Evolutionary conservation across 495 filamentous ascomycete species (phyloP), one percentile per base, ranked within the genome.

Genomic region (Poronia punctata): DNA sequence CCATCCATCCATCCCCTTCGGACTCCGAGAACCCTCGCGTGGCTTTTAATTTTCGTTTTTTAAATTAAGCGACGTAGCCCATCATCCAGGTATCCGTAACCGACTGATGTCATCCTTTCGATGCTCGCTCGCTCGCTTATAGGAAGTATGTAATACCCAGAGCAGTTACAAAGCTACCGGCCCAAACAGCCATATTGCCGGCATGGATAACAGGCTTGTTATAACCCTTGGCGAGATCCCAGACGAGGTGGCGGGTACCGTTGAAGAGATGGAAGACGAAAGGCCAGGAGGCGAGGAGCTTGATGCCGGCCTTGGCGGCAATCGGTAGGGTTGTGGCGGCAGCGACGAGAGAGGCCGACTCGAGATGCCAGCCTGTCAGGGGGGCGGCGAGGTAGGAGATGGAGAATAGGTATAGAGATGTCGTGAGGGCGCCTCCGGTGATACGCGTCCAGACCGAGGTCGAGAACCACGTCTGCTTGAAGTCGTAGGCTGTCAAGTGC

Each of bases 251-350:
- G 55, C 88, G 78, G n/a, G 93, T 40, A 17, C 93, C 92, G 67
- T 94, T 96, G 50, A 88, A 59, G 45, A 61, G 62, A 66, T 99
- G 93, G 69, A 79, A 97, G 23, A 79, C 79, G 64, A 99, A 95
- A 14, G 89, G 90, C 62, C 84, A 73, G 27, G 86, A 85, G 23
- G 86, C 39, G 9, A 68, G 47, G 40, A 75, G 64, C 78, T 99
- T 99, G 44, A 86, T 49, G n/a, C 56, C 54, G 35, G 84, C 55
- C 75, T 92, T 87, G 45, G 71, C 71, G 31, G 71, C 66, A 16
- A 83, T 25, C 5, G 88, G 85, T 47, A 88, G 77, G 32, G 78
- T 66, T 21, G 71, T 90, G 56, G 93, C 81, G 27, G 83, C 74
- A 16, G 86, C 83, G 21, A 83, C 87, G 50, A 97, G 63, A 10